These are phyloP conservation scores for Syzygium aromaticum DNA, from an alignment of 345 rosid genomes.

Conservation along the genomic window DNA sequence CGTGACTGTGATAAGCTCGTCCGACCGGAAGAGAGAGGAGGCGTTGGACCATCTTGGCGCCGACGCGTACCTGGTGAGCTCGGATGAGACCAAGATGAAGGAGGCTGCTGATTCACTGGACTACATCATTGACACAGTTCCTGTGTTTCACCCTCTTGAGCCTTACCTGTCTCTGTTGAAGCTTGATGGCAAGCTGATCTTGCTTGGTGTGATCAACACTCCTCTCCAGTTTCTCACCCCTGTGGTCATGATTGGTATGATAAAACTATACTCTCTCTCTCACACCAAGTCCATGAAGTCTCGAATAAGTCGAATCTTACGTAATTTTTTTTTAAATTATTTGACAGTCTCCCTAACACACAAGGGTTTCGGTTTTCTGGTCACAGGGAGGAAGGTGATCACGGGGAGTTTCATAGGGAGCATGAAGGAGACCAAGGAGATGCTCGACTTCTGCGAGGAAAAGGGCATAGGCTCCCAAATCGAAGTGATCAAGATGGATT, in stretches of 20 bases:
- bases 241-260: conserved; percentile 71
- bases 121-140: conserved; percentile 85
- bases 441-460: conserved; percentile 39
- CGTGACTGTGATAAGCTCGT: conserved; percentile 92
- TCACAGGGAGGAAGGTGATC: conserved; percentile 45
- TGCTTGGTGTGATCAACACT: conserved; percentile 69
- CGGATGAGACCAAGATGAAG: conserved; percentile 48
- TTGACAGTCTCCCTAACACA: background rate
- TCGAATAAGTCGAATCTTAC: background rate
- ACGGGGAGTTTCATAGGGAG: conserved; percentile 53
- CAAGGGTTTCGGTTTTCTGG: accelerated
- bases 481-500: conserved; percentile 50
- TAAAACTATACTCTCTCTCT: background rate
- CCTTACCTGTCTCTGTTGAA: conserved; percentile 64
- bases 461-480: conserved; percentile 45
- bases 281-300: background rate
- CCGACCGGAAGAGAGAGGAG: conserved; percentile 73
- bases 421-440: conserved; percentile 47
- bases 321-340: background rate
- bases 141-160: conserved; percentile 72
- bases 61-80: conserved; percentile 74
- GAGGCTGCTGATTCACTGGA: conserved; percentile 71
- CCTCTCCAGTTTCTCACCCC: conserved; percentile 77
- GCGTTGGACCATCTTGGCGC: conserved; percentile 83
- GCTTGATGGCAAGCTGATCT: conserved; percentile 79